phyloP scores from a whole-genome alignment of 495 filamentous ascomycete genomes.

The Glonium stellatum region DNA sequence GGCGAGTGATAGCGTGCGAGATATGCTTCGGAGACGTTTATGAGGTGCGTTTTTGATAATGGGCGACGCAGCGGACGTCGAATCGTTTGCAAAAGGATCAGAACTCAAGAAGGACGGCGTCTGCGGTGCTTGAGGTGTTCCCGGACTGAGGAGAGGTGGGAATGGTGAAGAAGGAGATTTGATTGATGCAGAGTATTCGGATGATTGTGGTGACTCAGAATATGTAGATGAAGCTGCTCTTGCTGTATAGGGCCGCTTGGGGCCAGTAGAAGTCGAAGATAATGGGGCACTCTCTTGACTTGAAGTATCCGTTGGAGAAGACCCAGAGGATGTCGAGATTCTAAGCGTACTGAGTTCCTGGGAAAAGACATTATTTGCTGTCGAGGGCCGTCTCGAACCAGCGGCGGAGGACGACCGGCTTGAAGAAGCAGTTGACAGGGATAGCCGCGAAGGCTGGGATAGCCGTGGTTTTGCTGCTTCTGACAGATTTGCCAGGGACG shows the following conservation, averaged over 20 bases:
- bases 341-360: not conserved
- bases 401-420: constrained; percentile 6
- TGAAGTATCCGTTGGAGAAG: not conserved
- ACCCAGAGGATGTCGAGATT: not conserved
- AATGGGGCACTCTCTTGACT: not conserved
- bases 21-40: constrained; percentile 24
- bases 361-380: not conserved
- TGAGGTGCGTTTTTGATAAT: constrained; percentile 23
- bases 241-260: constrained; percentile 4
- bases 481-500: constrained; percentile 21
- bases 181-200: constrained; percentile 2
- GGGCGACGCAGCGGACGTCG: constrained; percentile 15
- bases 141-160: constrained; percentile 7
- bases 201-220: not conserved
- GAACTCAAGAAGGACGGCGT: constrained; percentile 24
- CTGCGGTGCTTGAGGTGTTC: constrained; percentile 10
- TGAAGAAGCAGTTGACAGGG: constrained; percentile 9
- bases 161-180: constrained; percentile 6
- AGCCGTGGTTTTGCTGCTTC: constrained; percentile 15
- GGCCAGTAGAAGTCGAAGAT: not conserved
- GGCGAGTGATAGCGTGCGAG: constrained; percentile 24
- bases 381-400: constrained; percentile 9
- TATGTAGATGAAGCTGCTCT: not conserved
- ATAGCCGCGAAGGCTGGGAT: constrained; percentile 8
- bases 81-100: constrained; percentile 24